Percentiles rank a stretch among this genome's conserved stretches.
Conservation (phyloP, 352 stramenopile genomes). For the Hyaloperonospora brassicae region DNA sequence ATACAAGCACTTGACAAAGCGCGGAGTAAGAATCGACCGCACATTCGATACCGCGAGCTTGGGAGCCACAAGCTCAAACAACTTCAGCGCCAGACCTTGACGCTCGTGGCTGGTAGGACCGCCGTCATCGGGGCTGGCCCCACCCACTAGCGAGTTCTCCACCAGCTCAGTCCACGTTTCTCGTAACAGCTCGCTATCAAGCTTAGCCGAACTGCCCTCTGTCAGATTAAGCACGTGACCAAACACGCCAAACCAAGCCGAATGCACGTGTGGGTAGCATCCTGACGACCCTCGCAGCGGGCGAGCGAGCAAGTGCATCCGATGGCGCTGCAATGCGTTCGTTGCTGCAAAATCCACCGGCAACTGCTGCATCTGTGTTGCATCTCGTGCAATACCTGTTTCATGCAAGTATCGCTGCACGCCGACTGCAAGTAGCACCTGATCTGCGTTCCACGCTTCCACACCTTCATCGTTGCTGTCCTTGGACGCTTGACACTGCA, state of each 20-base stretch:
- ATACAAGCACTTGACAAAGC: slow-evolving; percentile 77
- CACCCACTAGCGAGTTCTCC: slow-evolving; percentile 61
- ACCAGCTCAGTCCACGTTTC: slow-evolving; percentile 76
- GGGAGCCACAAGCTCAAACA: slow-evolving; percentile 69
- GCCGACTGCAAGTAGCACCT: slow-evolving; percentile 67
- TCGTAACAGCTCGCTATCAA: slow-evolving; percentile 67
- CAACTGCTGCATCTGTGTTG: slow-evolving; percentile 26
- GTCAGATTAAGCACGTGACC: slow-evolving; percentile 54
- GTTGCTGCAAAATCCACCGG: slow-evolving; percentile 35
- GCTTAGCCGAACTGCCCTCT: slow-evolving; percentile 23
- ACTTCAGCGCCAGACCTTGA: slow-evolving; percentile 67
- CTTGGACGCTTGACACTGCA: slow-evolving; percentile 31
- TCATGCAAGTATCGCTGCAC: slow-evolving; percentile 59
- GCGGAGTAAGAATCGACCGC: slow-evolving; percentile 58
- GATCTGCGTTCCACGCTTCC: slow-evolving; percentile 58
- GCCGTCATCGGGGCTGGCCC: slow-evolving; percentile 12
- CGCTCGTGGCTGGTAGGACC: slow-evolving; percentile 63
- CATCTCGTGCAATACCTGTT: slow-evolving; percentile 29
- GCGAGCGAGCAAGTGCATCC: slow-evolving; percentile 50
- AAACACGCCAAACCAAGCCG: slow-evolving; percentile 69
- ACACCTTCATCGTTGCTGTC: slow-evolving; percentile 29
- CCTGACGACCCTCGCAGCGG: slow-evolving; percentile 58
- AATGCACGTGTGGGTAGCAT: slow-evolving; percentile 74
- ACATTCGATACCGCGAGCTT: slow-evolving; percentile 42
- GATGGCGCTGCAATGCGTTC: slow-evolving; percentile 47